Base-by-base conservation (phyloP, 805 yeast genomes). In the Nakazawaea peltata region DNA sequence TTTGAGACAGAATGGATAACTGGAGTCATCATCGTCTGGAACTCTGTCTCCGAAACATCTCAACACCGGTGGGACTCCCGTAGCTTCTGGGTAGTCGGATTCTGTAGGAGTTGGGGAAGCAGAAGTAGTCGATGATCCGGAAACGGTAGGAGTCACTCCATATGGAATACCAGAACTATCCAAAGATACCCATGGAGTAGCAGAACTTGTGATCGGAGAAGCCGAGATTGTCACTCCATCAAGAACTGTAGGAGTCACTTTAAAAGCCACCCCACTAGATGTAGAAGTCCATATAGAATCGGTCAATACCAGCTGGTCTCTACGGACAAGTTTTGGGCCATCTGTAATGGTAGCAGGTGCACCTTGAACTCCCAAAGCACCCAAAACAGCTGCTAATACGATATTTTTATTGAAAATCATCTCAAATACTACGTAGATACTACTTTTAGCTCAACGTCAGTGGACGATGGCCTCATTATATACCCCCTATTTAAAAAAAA, bases 171-270 rank as follows among this genome's bases (percentile, higher is more conserved):
- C 71, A 4, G 65, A 59, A 13, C 49, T 46, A 40, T 66, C 71
- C 14, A 66, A 49, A 7, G 70, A 63, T 19, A 49, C 60, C 71
- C 71, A 66, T 2, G 53, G 54, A 8, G 71, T 63, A 4, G 65
- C 54, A 14, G 59, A 48, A 21, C 40, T 32, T 2, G 60, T 43
- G 9, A 57, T 51, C 24, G 71, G 70, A 2, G 68, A 59, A 14
- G 59, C 61, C 30, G 59, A 53, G 3, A 57, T 39, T 2, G 79
- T 72, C 12, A 74, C 77, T 25, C 77, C 77, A 30, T 66, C 72
- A 42, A 71, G 65, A 29, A 80, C 79, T 2, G 59, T 54, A 21
- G 59, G 59, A 16, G 57, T 51, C 16, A 55, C 43, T n/a, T 28
- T 13, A 11, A 48, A 34, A 4, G 33, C 34, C 17, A 42, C 41